Base-by-base conservation (phyloP, 305 asterid genomes). In the Fraxinus latifolia region DNA sequence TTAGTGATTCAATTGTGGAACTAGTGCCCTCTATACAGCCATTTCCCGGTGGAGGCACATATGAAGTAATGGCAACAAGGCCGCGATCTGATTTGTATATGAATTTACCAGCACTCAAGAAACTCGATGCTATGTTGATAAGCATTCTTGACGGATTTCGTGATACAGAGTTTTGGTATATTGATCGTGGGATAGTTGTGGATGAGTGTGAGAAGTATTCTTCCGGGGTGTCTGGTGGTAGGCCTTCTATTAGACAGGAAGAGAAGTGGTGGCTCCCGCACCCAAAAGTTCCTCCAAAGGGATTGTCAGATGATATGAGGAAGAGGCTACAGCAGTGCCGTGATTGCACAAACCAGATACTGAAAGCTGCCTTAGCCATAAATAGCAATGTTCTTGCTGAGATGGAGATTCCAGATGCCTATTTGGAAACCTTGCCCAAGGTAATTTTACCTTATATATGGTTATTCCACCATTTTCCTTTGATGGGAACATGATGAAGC, bases 241-340 rank as follows among this genome's bases (percentile, higher is more conserved):
- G 98, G 90, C 97, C 97, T 75, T 96, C 99, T 0, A 89, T 94
- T 82, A 90, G 97, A 86, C 97, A 93, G 88, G 99, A 94, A 84
- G 99, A 93, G 84, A 96, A 96, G 86, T 96, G 99, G 99, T 96
- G 99, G 99, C 95, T 94, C 53, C 99, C 99, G 3, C 93, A 90
- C 86, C 99, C 98, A 2, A 94, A 91, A 81, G 95, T 94, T 86
- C 98, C 98, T 11, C 92, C 90, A 1, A 94, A 92, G 82, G 99
- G 99, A 27, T 87, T 96, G 85, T 93, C 95, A 0, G 94, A 89
- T 25, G 97, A 90, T 58, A 87, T 90, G 3, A 93, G 99, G 85
- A 96, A 93, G 93, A 92, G 92, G 82, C 82, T 96, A 86, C 98
- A 96, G 87, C 98, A 96, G 81, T 90, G 95, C 85, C 90, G 96